phyloP scores from a whole-genome alignment of 2,329 filamentous ascomycete genomes.

The Tolypocladium endophyticum region DNA sequence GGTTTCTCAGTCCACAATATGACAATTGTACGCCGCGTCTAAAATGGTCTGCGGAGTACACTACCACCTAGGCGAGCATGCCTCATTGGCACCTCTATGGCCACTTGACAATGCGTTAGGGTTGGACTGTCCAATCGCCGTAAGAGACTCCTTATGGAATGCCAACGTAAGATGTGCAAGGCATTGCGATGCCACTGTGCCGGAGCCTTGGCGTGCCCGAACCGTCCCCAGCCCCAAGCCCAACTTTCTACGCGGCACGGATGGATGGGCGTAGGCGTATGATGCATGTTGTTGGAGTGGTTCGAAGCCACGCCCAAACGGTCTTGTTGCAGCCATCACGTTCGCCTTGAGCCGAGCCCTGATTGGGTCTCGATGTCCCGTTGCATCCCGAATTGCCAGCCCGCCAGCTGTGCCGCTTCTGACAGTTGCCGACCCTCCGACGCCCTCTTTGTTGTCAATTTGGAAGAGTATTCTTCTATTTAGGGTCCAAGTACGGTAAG shows the following conservation, averaged over 20 bases:
- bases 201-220: not conserved
- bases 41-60: not conserved
- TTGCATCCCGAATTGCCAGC: not conserved
- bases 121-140: not conserved
- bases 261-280: not conserved
- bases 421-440: not conserved
- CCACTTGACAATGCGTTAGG: not conserved
- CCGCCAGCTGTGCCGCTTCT: not conserved
- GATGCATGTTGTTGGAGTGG: not conserved
- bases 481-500: too few relatives aligned
- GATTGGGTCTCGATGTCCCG: conserved; percentile 7
- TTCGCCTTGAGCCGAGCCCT: conserved; percentile 4
- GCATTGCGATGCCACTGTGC: not conserved
- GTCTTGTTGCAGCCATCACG: conserved; percentile 9
- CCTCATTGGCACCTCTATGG: not conserved
- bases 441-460: too few relatives aligned
- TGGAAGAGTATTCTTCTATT: not conserved
- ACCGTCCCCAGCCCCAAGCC: not conserved
- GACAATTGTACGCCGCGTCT: not conserved
- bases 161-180: not conserved
- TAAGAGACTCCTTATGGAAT: not conserved
- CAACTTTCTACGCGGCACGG: not conserved
- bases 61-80: not conserved
- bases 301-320: not conserved
- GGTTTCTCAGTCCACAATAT: not conserved